A percentile compares a stretch with the other conserved stretches of the same genome.
Conservation (phyloP, 1,139 yeast genomes). For the Diutina pseudorugosa region DNA sequence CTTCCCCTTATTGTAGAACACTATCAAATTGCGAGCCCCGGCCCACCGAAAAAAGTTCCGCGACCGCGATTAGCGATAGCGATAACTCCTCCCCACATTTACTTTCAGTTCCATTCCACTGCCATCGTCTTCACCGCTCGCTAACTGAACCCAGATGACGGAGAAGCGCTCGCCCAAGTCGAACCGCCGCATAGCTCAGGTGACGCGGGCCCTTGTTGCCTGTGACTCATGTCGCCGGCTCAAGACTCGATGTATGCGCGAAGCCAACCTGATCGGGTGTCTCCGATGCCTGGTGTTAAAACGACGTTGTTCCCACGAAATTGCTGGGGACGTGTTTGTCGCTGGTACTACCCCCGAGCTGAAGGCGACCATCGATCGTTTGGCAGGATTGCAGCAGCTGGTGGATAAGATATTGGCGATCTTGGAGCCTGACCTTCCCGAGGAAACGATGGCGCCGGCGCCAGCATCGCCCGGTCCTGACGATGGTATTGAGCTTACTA, state of each 20-base stretch:
- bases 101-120: too few species aligned
- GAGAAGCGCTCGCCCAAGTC: neutral
- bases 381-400: neutral
- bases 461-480: neutral
- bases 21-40: too few species aligned
- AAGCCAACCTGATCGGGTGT: neutral
- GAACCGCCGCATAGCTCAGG: neutral
- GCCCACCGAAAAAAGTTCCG: too few species aligned
- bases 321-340: neutral
- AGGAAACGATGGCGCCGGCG: neutral
- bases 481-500: neutral
- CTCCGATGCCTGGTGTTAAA: neutral
- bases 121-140: too few species aligned
- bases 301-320: neutral
- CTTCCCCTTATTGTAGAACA: too few species aligned
- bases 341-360: neutral
- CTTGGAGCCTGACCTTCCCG: neutral
- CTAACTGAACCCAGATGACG: too few species aligned
- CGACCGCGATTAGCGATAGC: too few species aligned
- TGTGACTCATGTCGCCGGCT: neutral
- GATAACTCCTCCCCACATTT: too few species aligned
- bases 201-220: neutral
- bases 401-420: neutral
- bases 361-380: neutral
- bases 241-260: constrained; percentile 1